Percentiles rank a stretch among this genome's conserved stretches.
Conservation (phyloP, 1,284 basidiomycete species). For the Puccinia hordei region DNA sequence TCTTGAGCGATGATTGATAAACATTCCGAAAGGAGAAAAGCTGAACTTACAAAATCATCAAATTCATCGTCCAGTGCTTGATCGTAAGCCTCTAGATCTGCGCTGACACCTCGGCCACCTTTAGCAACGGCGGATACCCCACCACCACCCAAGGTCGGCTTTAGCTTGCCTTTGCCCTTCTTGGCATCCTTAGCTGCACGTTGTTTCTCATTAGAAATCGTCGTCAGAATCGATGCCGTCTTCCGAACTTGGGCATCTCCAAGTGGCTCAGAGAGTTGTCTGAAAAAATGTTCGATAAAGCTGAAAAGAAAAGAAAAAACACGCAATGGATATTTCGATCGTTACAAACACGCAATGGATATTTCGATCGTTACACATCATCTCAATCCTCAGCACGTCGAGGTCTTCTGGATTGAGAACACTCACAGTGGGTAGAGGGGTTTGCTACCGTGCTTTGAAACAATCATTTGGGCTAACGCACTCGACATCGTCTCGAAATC, state of each 20-base stretch:
- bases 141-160: conserved; percentile 15
- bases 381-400: neutral
- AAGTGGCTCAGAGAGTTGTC: conserved; percentile 28
- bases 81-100: conserved; percentile 45
- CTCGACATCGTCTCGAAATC: conserved; percentile 46
- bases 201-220: conserved; percentile 41
- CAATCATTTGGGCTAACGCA: conserved; percentile 22
- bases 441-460: conserved; percentile 46
- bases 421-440: conserved; percentile 42
- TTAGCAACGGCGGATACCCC: neutral
- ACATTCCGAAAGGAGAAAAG: neutral
- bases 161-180: conserved; percentile 41
- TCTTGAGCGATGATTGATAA: neutral
- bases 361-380: neutral
- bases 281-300: conserved; percentile 45
- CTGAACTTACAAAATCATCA: conserved; percentile 40
- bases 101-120: conserved; percentile 29
- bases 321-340: too few species aligned
- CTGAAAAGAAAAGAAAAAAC: too few species aligned
- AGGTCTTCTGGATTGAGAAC: neutral
- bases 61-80: conserved; percentile 47
- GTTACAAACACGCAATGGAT: neutral
- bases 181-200: conserved; percentile 34
- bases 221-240: conserved; percentile 40
- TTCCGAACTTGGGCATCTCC: conserved; percentile 42